These are phyloP conservation scores for Coniochaeta pulveracea DNA, from an alignment of 2,329 filamentous ascomycete genomes.

Conservation along the genomic window DNA sequence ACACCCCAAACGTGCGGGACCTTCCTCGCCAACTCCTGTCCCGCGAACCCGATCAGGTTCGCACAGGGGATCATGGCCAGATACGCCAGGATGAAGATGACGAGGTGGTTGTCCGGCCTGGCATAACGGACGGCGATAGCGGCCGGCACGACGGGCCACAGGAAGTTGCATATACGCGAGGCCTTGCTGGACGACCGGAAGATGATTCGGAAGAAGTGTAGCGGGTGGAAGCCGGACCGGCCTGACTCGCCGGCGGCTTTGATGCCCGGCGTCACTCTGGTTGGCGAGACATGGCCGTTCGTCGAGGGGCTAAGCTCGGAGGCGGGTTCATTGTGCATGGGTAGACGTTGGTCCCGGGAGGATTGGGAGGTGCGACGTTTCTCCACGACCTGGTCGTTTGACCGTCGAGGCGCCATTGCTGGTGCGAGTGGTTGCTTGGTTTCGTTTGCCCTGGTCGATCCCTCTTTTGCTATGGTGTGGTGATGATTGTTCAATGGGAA, in stretches of 20 bases:
- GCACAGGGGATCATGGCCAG: constrained; percentile 69
- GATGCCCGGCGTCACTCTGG: constrained; percentile 9
- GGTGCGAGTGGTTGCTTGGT: not conserved
- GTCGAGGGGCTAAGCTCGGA: not conserved
- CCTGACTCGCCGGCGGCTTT: constrained; percentile 52
- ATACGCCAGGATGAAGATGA: constrained; percentile 60
- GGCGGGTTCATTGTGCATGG: too few relatives aligned
- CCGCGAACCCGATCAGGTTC: constrained; percentile 65
- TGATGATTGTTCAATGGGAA: too few relatives aligned
- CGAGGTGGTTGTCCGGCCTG: constrained; percentile 33
- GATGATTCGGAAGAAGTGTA: constrained; percentile 51
- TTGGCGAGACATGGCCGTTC: not conserved
- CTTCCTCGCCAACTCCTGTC: constrained; percentile 62
- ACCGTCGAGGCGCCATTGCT: not conserved
- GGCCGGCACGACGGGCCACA: constrained; percentile 66
- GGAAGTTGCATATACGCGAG: constrained; percentile 55
- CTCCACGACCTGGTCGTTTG: too few relatives aligned
- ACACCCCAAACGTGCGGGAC: constrained; percentile 62
- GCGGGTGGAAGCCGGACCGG: constrained; percentile 51
- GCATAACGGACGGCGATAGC: constrained; percentile 51
- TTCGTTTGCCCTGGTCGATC: not conserved
- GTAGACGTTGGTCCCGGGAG: not conserved
- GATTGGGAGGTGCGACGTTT: constrained; percentile 2
- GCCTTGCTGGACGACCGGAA: constrained; percentile 51
- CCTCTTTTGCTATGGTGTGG: too few relatives aligned